Evolutionary conservation across 148 eudicot genomes (phyloP), one percentile per base, ranked within the genome.

Genomic region (Euryodendron excelsum): DNA sequence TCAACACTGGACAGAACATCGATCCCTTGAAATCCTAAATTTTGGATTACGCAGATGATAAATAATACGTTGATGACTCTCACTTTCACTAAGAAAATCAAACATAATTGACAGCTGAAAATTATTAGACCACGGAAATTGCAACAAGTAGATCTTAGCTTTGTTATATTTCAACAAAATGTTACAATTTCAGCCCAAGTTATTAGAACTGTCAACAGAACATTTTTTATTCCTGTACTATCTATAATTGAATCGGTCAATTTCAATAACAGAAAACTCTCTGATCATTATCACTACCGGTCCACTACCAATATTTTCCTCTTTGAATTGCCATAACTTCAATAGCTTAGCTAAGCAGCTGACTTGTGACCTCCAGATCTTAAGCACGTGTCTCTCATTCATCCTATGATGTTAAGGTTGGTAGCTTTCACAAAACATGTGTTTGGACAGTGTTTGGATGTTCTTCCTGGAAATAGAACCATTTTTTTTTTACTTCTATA

Each of bases 351-450:
- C 23, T 10, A 52, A 31, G 60, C 13, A 31, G 61, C 60, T 72
- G 75, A 52, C 74, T 21, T 47, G 74, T 58, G 37, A 71, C 21
- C 58, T 33, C 25, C 56, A 45, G 18, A 70, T 14, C 60, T 30
- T 20, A 17, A n/a, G 27, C 76, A 52, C 9, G 47, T 73, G 76
- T 73, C 75, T 6, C 75, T 30, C 61, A 20, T 53, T 31, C 44
- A 34, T 72, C 27, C 3, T 15, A 25, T 30, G 25, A 56, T 52
- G 15, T 1, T 33, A 72, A 33, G 41, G 39, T 52, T 72, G 58
- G 73, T 25, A 25, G 3, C 53, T 69, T 47, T 30, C 23, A 71
- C 34, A 2, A 50, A 64, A 3, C 5, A n/a, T 31, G 36, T n/a
- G 20, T 73, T 13, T 73, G n/a, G n/a, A n/a, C n/a, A n/a, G n/a